Base-by-base conservation (phyloP, 306 rosid genomes). In the Cicer arietinum region DNA sequence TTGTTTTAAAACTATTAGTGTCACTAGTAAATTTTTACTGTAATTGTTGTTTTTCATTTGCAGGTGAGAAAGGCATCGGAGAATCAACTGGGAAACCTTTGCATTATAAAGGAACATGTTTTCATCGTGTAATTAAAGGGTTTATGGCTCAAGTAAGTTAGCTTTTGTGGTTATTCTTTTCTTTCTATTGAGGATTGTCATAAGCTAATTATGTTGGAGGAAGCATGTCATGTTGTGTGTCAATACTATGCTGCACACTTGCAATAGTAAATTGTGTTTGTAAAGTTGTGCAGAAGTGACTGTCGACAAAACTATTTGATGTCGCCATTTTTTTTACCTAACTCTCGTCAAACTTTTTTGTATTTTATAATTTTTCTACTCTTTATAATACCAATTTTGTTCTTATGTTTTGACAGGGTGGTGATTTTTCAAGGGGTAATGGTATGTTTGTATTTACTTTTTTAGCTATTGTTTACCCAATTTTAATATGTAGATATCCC, bases 61-160 rank as follows among this genome's bases (percentile, higher is more conserved):
- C 77, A 95, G 99, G 99, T 71, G 99, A 92, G 83, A 95, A 90
- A 84, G 98, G 96, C 67, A 84, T 86, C 70, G 97, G 98, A 63
- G 86, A 85, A 83, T 80, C 91, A 46, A 90, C 98, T 0, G 96
- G 90, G 47, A 92, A 89, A 81, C 96, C 94, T 77, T 90, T 92
- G 80, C 97, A 92, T 81, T 95, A 69, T 83, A 89, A 88, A 82
- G 99, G 97, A 56, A 84, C 99, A 12, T 61, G 63, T 50, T 88
- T 95, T 74, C 99, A 95, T 83, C 93, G 98, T 59, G 84, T 95
- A 74, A 92, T 95, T 71, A 86, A 85, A 86, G 99, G 96, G 72
- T 95, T 92, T 70, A 95, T 95, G 98, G 97, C 98, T 77, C 99
- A 95, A 78, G 99, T 95, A 89, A 77, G 97, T 83, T 72, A 6